Evolutionary conservation across 2,329 filamentous ascomycete genomes (phyloP).

Genomic region (Metarhizium album): DNA sequence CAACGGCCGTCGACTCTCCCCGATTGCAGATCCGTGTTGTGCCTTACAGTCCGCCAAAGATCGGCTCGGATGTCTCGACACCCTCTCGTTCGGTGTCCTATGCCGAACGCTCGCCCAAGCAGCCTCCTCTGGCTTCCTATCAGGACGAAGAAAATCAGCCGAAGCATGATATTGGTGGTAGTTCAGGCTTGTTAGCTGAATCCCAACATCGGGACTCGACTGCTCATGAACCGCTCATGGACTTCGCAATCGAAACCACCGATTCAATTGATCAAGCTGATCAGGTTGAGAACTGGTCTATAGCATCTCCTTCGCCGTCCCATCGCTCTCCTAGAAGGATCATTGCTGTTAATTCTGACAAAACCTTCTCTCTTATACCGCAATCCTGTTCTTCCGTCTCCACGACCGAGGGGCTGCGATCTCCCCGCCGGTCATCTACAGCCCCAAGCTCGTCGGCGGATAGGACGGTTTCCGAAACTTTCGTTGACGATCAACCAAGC

Average conservation of each 20-base stretch:
- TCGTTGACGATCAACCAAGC: conserved; percentile 36
- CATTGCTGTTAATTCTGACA: conserved; percentile 43
- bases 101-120: conserved; percentile 7
- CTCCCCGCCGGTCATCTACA: conserved; percentile 33
- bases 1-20: conserved; percentile 9
- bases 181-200: background rate
- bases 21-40: conserved; percentile 26
- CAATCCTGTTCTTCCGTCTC: conserved; percentile 20
- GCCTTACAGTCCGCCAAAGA: conserved; percentile 26
- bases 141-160: background rate
- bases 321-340: conserved; percentile 21
- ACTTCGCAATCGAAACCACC: background rate
- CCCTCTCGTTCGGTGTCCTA: conserved; percentile 16
- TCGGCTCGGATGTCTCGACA: conserved; percentile 21
- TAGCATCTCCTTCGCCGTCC: conserved; percentile 16
- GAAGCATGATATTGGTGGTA: background rate
- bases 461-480: conserved; percentile 9
- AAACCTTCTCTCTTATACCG: conserved; percentile 44
- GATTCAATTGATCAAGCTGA: background rate
- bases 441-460: conserved; percentile 35
- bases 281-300: background rate
- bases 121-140: background rate
- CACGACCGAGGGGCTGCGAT: conserved; percentile 22
- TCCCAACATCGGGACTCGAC: background rate
- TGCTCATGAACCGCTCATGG: background rate